Evolutionary conservation across 2,329 filamentous ascomycete genomes (phyloP).

Genomic region (Bertia moriformis): DNA sequence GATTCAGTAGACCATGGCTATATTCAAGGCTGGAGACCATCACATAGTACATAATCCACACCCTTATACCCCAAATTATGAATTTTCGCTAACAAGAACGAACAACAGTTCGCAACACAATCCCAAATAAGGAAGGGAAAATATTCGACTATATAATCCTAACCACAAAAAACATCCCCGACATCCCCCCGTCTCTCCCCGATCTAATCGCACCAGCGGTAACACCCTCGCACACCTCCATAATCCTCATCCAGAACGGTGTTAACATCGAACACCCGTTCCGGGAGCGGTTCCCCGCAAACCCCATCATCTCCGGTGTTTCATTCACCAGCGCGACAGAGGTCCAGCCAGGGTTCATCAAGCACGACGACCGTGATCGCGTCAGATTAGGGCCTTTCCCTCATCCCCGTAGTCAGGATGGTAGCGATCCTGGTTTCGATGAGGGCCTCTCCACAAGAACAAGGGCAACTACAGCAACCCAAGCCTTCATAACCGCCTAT

Average conservation of each 20-base stretch:
- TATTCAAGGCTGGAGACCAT: slow-evolving; percentile 31
- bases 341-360: slow-evolving; percentile 25
- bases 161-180: slow-evolving; percentile 42
- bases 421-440: slow-evolving; percentile 6
- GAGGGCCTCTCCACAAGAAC: slow-evolving; percentile 2
- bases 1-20: slow-evolving; percentile 37
- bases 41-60: too few species aligned
- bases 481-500: slow-evolving; percentile 30
- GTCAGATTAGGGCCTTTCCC: slow-evolving; percentile 32
- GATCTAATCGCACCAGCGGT: slow-evolving; percentile 36
- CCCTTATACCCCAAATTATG: slow-evolving; percentile 5
- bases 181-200: slow-evolving; percentile 28
- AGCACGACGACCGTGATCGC: slow-evolving; percentile 34
- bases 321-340: slow-evolving; percentile 36
- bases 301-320: slow-evolving; percentile 35
- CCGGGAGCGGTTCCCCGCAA: slow-evolving; percentile 29
- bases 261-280: slow-evolving; percentile 47
- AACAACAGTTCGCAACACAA: slow-evolving; percentile 24
- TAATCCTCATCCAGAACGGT: slow-evolving; percentile 47
- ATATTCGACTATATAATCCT: slow-evolving; percentile 40
- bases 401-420: slow-evolving; percentile 14
- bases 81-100: slow-evolving; percentile 1
- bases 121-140: slow-evolving; percentile 26
- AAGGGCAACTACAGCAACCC: slow-evolving; percentile 9
- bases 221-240: slow-evolving; percentile 29